Base-by-base conservation (phyloP, 208 protist genomes). In the Crithidia brevicula region DNA sequence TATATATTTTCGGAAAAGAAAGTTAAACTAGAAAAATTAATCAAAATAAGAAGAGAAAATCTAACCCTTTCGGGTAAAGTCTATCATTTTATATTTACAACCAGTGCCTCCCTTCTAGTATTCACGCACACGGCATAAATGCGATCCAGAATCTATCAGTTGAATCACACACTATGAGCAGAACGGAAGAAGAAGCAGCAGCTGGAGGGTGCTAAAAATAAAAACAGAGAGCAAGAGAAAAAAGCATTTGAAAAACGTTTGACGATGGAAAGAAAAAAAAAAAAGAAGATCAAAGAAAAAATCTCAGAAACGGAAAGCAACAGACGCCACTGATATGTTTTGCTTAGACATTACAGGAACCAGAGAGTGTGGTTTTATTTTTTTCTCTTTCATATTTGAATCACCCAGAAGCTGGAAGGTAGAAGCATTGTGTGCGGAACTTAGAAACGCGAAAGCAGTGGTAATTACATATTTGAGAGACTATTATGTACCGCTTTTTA, bases 51-150 rank as follows among this genome's bases (percentile, higher is more conserved):
- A 63, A 50, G 34, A 15, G 23, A 28, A 70, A 70, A 66, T 76
- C 70, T 76, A 76, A 66, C 70, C 70, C 63, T 76, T 64, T 9
- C 56, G 61, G 70, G 62, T 36, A 34, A 66, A 66, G 53, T 76
- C 70, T 76, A 76, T 76, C 70, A 54, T 20, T 54, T 54, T 45
- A 65, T 54, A 65, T 33, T 52, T 52, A 22, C 59, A 65, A 65
- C 59, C 36, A 67, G 49, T 20, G 49, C 34, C 27, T 25, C 53
- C 23, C 45, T 34, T 38, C 28, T 69, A 40, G 3, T 66, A 34
- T 67, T 66, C 43, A 13, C 16, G 11, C 23, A 9, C 31, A 45
- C 27, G 25, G 22, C 30, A 40, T 9, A 22, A 34, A 16, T 63
- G 45, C 42, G 36, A 42, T 58, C 59, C 22, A 50, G 20, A 63